Base-by-base conservation (phyloP, 2,329 filamentous ascomycete species). In the Anthostomella pinea region DNA sequence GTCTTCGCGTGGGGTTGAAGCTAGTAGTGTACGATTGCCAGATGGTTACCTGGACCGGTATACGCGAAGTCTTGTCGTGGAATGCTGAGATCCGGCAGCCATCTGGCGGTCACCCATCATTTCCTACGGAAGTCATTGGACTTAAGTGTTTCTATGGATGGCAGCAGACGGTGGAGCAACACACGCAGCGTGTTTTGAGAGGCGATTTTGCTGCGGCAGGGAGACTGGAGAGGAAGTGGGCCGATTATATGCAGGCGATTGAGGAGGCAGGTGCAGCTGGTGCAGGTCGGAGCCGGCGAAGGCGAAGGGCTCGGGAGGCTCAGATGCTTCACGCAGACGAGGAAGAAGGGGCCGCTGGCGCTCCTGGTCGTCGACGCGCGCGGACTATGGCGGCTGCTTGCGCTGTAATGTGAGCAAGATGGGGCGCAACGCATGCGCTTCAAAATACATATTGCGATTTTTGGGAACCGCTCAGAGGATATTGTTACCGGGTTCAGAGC, bases 131-230 rank as follows among this genome's bases (percentile, higher is more conserved):
- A 57, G 79, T 94, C 39, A 88, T 97, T 41, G 73, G 81, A 5
- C 73, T 97, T 27, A 96, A 95, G 63, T 95, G 89, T 63, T 97
- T 91, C 68, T 95, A 95, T 60, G 88, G 85, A 26, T 96, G 87
- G 79, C 91, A 97, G 65, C 87, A 87, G 66, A 96, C 89, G 0
- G 89, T 96, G 4, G 85, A 96, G 49, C 89, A 96, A 60, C 91
- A 97, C 63, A 89, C 82, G 35, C 91, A 90, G 66, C 79, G 90
- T 4, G 87, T 96, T 1, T 62, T 95, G 33, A 72, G 78, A 4
- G 87, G 87, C 6, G 86, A 95, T 44, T 75, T 88, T 40, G 69
- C 73, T 0, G 75, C 85, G 1, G 93, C 93, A 1, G 74, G 73
- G 23, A 72, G 87, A n/a, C 71, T 97, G 14, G 90, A 95, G 68